Evolutionary conservation across 768 basidiomycete species (phyloP).

Genomic region (Russula sp.): DNA sequence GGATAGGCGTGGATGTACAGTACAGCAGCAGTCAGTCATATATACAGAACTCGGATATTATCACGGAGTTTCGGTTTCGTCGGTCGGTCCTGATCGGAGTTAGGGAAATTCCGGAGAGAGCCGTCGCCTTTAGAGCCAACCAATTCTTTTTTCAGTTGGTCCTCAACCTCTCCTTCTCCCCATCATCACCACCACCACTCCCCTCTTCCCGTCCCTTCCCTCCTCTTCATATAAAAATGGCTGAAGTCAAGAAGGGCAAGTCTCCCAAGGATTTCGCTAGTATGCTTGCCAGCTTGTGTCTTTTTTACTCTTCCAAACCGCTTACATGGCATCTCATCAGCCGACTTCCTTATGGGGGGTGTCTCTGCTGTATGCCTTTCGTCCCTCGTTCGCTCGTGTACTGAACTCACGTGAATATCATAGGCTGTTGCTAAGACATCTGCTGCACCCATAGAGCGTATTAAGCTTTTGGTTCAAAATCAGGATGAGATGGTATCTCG

Average conservation of each 20-base stretch:
- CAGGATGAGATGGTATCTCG: slow-evolving; percentile 98
- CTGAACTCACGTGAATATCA: slow-evolving; percentile 17
- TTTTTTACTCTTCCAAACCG: slow-evolving; percentile 18
- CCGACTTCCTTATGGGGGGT: slow-evolving; percentile 96
- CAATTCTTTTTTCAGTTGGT: slow-evolving; percentile 39
- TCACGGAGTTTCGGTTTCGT: neutral
- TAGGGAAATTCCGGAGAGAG: slow-evolving; percentile 28
- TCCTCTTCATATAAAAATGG: slow-evolving; percentile 53
- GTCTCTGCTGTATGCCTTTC: slow-evolving; percentile 67
- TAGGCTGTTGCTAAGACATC: slow-evolving; percentile 98
- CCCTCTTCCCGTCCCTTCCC: slow-evolving; percentile 37
- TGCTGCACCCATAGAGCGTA: slow-evolving; percentile 99
- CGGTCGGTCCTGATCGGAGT: slow-evolving; percentile 22
- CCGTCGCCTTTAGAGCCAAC: slow-evolving; percentile 31
- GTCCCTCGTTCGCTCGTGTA: neutral
- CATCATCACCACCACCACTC: slow-evolving; percentile 42
- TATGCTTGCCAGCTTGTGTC: slow-evolving; percentile 32
- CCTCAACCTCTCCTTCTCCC: slow-evolving; percentile 35
- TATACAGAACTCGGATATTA: neutral
- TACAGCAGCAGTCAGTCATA: neutral
- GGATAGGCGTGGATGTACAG: slow-evolving; percentile 4
- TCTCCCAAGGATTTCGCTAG: slow-evolving; percentile 85
- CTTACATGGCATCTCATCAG: slow-evolving; percentile 39
- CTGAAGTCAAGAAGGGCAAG: slow-evolving; percentile 80
- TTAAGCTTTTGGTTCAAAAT: slow-evolving; percentile 97